These are phyloP conservation scores for Penicillium ochrochloron DNA, from an alignment of 495 filamentous ascomycete genomes.

Conservation along the genomic window DNA sequence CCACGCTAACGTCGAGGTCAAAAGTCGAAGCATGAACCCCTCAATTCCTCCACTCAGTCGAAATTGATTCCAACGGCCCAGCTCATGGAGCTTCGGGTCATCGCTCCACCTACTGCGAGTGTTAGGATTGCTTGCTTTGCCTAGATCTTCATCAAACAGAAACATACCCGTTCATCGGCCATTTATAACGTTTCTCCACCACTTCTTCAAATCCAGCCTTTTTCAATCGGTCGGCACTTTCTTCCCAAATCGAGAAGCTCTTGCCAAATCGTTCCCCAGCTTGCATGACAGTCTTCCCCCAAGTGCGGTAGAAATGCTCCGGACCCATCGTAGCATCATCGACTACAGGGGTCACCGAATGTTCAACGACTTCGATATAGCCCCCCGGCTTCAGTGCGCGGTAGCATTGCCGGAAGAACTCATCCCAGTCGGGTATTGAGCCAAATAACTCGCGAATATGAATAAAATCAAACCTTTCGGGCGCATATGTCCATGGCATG, in stretches of 20 bases:
- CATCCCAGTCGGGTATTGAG: constrained; percentile 63
- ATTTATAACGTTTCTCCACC: constrained; percentile 59
- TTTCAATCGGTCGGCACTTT: constrained; percentile 40
- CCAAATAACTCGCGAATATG: constrained; percentile 64
- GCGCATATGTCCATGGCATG: constrained; percentile 58
- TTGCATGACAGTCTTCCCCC: constrained; percentile 55
- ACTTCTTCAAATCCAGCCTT: constrained; percentile 63
- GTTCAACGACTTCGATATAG: constrained; percentile 67
- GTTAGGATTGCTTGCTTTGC: not conserved
- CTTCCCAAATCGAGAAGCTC: constrained; percentile 51
- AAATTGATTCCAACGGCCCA: constrained; percentile 65
- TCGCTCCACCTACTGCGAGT: constrained; percentile 63
- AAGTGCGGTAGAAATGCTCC: constrained; percentile 57
- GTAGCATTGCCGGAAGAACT: constrained; percentile 42
- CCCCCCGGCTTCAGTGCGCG: constrained; percentile 64
- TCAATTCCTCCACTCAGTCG: constrained; percentile 66
- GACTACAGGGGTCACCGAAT: constrained; percentile 51
- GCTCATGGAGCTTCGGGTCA: constrained; percentile 65
- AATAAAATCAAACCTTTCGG: constrained; percentile 66
- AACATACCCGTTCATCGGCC: constrained; percentile 51
- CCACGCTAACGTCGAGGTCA: constrained; percentile 58
- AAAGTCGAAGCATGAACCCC: constrained; percentile 59
- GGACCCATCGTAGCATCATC: constrained; percentile 53
- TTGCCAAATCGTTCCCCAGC: constrained; percentile 55
- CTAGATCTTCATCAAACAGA: not conserved